Evolutionary conservation across 169 alveolate genomes (phyloP).

Genomic region (Miamiensis avidus): DNA sequence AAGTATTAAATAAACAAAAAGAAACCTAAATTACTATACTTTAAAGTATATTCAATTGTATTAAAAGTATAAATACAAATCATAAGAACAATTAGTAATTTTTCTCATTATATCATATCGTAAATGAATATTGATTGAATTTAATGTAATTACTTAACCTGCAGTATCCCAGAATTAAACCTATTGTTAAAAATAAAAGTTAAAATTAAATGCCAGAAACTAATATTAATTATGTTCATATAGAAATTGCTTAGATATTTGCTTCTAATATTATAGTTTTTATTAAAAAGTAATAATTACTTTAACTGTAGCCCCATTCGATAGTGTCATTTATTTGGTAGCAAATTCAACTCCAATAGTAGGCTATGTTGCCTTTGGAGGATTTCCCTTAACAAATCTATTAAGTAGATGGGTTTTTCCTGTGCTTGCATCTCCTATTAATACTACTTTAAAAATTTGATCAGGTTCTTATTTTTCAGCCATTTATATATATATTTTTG

Average conservation of each 20-base stretch:
- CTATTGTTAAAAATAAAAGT: not conserved
- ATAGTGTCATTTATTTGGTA: conserved; percentile 73
- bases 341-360: conserved; percentile 89
- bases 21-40: not conserved
- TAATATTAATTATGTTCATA: no score
- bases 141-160: conserved; percentile 37
- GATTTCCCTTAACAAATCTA: conserved; percentile 73
- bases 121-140: not conserved
- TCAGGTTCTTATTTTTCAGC: conserved; percentile 2
- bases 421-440: conserved; percentile 82
- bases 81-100: no score
- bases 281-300: not conserved
- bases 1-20: not conserved
- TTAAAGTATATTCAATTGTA: not conserved
- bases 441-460: conserved; percentile 52
- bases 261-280: no score
- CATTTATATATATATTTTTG: no score
- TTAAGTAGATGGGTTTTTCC: conserved; percentile 72
- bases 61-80: not conserved
- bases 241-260: no score
- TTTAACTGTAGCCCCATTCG: conserved; percentile 78
- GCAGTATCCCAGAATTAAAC: conserved; percentile 69
- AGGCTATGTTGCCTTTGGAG: conserved; percentile 78
- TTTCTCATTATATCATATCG: not conserved
- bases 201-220: not conserved